Base-by-base conservation (phyloP, 2,329 filamentous ascomycete genomes). In the Colletotrichum musicola region DNA sequence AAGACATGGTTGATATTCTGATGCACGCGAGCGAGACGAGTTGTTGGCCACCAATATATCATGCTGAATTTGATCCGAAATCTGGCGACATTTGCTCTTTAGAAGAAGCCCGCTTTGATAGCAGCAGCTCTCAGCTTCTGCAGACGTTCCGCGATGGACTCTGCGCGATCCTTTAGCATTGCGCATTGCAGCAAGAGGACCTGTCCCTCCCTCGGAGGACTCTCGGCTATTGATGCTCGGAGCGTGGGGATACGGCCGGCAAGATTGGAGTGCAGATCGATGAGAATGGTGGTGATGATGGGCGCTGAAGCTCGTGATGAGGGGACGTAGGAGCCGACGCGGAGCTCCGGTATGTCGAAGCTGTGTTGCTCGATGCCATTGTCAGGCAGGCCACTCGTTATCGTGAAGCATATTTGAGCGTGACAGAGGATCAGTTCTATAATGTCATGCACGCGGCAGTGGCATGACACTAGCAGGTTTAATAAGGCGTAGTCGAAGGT, bases 321-420 rank as follows among this genome's bases (percentile, higher is more conserved):
- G 6, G 79, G 76, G 18, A 79, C 72, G 53, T 81, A 81, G 2
- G 78, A 78, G 1, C 82, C 82, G 5, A 84, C 77, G 4, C 78
- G 77, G 14, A 83, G 78, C 54, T 82, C 78, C 0, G 81, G 81
- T 4, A 83, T 75, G 18, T 78, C 75, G 44, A 82, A 75, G 6
- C 74, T 73, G 0, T 77, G 79, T 14, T 78, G 75, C 14, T 73
- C 66, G 13, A 74, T 70, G 5, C 70, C 60, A 0, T 78, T 76
- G 0, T 77, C 71, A n/a, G 38, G 14, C 3, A 47, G 57, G 0
- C 74, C 74, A 0, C 74, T 54, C 6, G 75, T 74, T 49, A 78
- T 70, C 30, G 74, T 73, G 13, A 73, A 71, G 68, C 82, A 83
- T 12, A 77, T 68, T 12, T 73, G 73, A 6, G 75, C 74, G 25